Evolutionary conservation across 352 stramenopile genomes (phyloP).

Genomic region (Pythium utonaiense): DNA sequence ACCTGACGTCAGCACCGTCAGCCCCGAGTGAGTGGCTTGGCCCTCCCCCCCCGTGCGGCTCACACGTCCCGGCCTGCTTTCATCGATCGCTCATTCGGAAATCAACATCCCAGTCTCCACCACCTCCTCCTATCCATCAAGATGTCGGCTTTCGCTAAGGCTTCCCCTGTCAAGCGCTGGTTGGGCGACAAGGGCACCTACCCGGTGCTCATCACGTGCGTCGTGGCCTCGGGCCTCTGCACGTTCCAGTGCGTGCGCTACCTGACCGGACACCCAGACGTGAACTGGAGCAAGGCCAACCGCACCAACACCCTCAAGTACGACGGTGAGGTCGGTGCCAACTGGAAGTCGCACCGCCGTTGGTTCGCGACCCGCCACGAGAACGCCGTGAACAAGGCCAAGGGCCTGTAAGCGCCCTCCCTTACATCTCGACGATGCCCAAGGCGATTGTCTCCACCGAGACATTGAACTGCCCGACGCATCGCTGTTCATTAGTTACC

Average conservation of each 20-base stretch:
- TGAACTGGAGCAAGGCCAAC: slow-evolving; percentile 80
- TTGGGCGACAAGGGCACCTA: slow-evolving; percentile 75
- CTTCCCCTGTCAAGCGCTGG: slow-evolving; percentile 61
- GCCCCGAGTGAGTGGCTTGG: slow-evolving; percentile 9
- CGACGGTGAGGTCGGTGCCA: slow-evolving; percentile 50
- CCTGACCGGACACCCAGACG: slow-evolving; percentile 61
- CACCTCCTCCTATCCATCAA: slow-evolving; percentile 20
- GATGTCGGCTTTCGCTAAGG: slow-evolving; percentile 44
- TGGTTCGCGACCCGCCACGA: slow-evolving; percentile 64
- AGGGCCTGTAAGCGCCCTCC: slow-evolving; percentile 36
- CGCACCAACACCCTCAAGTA: slow-evolving; percentile 69
- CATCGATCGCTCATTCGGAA: slow-evolving; percentile 50
- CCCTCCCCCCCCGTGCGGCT: slow-evolving; percentile 4
- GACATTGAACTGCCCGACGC: not conserved
- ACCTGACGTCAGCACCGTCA: slow-evolving; percentile 28
- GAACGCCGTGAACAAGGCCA: slow-evolving; percentile 79
- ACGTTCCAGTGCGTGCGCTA: slow-evolving; percentile 75
- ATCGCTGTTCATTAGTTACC: slow-evolving; percentile 21
- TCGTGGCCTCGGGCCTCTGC: slow-evolving; percentile 54
- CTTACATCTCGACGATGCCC: not conserved
- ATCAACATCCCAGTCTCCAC: slow-evolving; percentile 38
- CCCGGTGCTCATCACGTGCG: slow-evolving; percentile 71
- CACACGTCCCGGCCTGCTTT: not conserved
- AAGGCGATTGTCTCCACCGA: not conserved
- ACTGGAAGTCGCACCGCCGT: slow-evolving; percentile 78